These are phyloP conservation scores for Rauvolfia tetraphylla DNA, from an alignment of 257 asterid species.

Conservation along the genomic window DNA sequence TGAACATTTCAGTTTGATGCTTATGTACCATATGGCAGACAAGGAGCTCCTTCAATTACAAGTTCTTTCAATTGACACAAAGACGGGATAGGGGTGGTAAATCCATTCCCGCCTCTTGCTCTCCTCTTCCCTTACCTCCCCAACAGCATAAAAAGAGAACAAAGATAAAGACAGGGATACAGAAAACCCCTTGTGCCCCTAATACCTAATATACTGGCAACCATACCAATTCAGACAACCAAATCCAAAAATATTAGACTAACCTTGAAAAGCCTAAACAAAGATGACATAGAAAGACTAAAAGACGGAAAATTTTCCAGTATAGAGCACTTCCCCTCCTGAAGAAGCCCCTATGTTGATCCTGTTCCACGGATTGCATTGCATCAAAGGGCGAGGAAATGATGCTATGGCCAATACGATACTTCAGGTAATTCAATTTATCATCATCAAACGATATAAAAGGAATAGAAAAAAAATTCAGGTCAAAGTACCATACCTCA, in stretches of 20 bases:
- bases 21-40: background rate
- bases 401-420: background rate
- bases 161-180: background rate
- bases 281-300: background rate
- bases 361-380: background rate
- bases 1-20: background rate
- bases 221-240: background rate
- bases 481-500: background rate
- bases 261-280: background rate
- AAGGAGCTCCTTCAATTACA: background rate
- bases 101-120: background rate
- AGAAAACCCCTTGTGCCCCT: background rate
- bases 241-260: background rate
- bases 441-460: background rate
- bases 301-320: background rate
- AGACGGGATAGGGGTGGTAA: background rate
- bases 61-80: background rate
- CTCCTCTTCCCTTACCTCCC: background rate
- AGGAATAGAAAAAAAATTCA: background rate
- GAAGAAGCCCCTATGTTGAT: background rate
- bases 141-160: background rate
- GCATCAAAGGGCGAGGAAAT: background rate
- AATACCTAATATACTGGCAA: background rate
- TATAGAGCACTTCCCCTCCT: background rate
- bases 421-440: background rate